These are phyloP conservation scores for Xylaria sp. DNA, from an alignment of 2,329 filamentous ascomycete species.

Conservation along the genomic window DNA sequence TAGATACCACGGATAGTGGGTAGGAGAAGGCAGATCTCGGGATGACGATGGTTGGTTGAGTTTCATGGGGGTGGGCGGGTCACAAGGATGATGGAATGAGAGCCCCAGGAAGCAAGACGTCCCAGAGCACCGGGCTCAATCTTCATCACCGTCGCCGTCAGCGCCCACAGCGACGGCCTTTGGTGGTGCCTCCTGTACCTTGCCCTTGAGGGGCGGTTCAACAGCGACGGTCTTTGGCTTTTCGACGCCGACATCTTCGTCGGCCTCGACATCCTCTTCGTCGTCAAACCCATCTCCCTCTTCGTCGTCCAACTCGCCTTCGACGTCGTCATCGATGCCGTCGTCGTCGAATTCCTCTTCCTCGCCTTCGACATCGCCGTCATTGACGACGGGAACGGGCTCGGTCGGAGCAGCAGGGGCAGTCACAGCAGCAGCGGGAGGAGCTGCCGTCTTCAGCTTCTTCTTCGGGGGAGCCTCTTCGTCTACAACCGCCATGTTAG, in stretches of 20 bases:
- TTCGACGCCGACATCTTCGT: constrained; percentile 26
- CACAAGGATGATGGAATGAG: too few relatives aligned
- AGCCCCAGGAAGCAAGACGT: background rate
- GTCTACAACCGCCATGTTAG: constrained; percentile 16
- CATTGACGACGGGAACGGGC: constrained; percentile 27
- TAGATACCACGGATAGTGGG: too few relatives aligned
- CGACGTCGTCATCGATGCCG: constrained; percentile 26
- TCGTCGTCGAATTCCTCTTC: constrained; percentile 36
- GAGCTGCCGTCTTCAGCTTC: constrained; percentile 35
- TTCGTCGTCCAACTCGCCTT: constrained; percentile 19
- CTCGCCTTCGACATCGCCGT: constrained; percentile 30
- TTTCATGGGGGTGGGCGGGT: too few relatives aligned
- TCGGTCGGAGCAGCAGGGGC: constrained; percentile 19
- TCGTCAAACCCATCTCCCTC: constrained; percentile 29
- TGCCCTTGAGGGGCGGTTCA: constrained; percentile 26
- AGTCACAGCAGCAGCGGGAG: too few relatives aligned
- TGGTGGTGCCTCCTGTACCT: constrained; percentile 19
- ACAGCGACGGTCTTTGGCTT: constrained; percentile 35
- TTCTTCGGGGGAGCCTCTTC: constrained; percentile 37
- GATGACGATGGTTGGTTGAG: too few relatives aligned
- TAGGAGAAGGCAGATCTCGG: too few relatives aligned
- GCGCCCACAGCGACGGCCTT: constrained; percentile 20
- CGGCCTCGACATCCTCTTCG: constrained; percentile 24
- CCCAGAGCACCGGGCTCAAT: constrained; percentile 10
- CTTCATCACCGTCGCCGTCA: constrained; percentile 33